Percentiles rank a stretch among this genome's conserved stretches.
phyloP scores from a whole-genome alignment of 371 early-diverging fungal genomes.

The Catenaria anguillulae region DNA sequence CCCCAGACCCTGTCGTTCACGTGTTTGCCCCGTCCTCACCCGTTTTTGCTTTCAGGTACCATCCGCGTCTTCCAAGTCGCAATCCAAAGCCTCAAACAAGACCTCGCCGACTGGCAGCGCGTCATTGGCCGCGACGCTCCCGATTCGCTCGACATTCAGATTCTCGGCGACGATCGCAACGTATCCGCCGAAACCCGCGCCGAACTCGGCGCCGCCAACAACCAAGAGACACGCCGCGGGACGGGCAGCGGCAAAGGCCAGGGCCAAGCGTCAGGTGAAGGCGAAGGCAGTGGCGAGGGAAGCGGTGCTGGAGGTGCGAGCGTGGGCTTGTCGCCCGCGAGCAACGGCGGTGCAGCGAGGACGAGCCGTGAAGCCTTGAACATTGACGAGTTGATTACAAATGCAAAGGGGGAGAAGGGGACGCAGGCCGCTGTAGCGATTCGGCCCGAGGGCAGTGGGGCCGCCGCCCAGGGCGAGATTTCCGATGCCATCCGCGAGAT shows the following conservation, averaged over 20 bases:
- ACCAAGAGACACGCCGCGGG: background rate
- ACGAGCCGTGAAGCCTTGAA: slow-evolving; percentile 15
- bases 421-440: slow-evolving; percentile 14
- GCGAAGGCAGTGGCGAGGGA: background rate
- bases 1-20: too few relatives aligned
- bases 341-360: slow-evolving; percentile 16
- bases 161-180: background rate
- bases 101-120: background rate
- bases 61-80: background rate
- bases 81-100: background rate
- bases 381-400: slow-evolving; percentile 16
- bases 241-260: background rate
- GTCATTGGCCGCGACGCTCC: slow-evolving; percentile 1
- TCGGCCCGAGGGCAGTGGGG: slow-evolving; percentile 9
- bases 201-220: background rate
- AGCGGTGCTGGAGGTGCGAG: background rate
- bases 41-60: too few relatives aligned
- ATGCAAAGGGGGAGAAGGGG: slow-evolving; percentile 14
- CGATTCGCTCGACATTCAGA: background rate
- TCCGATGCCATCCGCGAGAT: slow-evolving; percentile 32
- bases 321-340: slow-evolving; percentile 18
- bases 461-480: slow-evolving; percentile 21
- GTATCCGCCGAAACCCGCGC: background rate
- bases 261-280: background rate
- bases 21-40: too few relatives aligned